These are phyloP conservation scores for Cadophora malorum DNA, from an alignment of 2,329 filamentous ascomycete genomes.

Conservation along the genomic window DNA sequence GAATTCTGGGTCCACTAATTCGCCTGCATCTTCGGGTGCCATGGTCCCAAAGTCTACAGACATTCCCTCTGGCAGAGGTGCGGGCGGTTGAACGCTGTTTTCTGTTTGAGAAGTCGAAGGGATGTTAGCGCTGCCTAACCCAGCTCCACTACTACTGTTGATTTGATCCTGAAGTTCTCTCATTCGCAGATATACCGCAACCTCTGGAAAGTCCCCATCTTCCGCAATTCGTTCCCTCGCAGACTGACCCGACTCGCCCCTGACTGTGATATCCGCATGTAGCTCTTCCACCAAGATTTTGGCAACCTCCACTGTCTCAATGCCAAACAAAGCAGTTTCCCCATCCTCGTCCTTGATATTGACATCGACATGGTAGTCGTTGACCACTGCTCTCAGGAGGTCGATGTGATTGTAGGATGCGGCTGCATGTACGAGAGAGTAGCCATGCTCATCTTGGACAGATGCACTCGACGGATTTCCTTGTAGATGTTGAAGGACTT, in stretches of 20 bases:
- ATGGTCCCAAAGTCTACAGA: conserved; percentile 80
- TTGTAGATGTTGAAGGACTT: conserved; percentile 76
- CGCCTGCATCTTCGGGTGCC: conserved; percentile 64
- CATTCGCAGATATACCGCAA: conserved; percentile 71
- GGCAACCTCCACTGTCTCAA: conserved; percentile 81
- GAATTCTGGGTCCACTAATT: conserved; percentile 82
- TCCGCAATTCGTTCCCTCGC: conserved; percentile 80
- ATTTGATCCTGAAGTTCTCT: conserved; percentile 45
- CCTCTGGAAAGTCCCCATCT: conserved; percentile 78
- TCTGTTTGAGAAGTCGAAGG: conserved; percentile 50
- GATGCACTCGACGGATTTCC: conserved; percentile 78
- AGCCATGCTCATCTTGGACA: conserved; percentile 87
- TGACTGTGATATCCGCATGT: conserved; percentile 67
- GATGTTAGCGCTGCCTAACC: conserved; percentile 39
- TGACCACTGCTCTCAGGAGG: conserved; percentile 77
- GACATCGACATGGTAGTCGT: conserved; percentile 77
- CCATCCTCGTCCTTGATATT: conserved; percentile 88
- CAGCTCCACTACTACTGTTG: conserved; percentile 41
- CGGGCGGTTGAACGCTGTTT: conserved; percentile 49
- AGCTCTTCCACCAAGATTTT: conserved; percentile 83
- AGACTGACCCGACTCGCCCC: conserved; percentile 77
- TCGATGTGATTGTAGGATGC: conserved; percentile 89
- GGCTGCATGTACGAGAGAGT: conserved; percentile 91
- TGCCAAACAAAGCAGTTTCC: conserved; percentile 94
- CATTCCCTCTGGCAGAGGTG: conserved; percentile 76